Percentiles rank a stretch among this genome's conserved stretches.
Evolutionary conservation across 2,329 filamentous ascomycete genomes (phyloP).

Genomic region (Leptographium galeiforme): DNA sequence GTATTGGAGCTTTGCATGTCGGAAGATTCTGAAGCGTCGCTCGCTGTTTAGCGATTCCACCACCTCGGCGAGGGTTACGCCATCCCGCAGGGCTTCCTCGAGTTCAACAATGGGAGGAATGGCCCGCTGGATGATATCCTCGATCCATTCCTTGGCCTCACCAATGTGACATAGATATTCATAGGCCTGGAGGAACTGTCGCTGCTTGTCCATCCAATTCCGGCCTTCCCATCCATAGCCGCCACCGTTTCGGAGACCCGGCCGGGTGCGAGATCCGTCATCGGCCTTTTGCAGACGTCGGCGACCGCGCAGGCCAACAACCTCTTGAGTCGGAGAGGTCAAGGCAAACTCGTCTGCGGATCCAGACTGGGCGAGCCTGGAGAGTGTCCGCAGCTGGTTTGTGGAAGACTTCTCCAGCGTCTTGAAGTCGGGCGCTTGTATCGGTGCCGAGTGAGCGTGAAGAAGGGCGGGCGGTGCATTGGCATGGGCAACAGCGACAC

Average conservation of each 20-base stretch:
- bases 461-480: conserved; percentile 22
- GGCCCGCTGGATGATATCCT: conserved; percentile 69
- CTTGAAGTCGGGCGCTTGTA: conserved; percentile 62
- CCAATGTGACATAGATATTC: conserved; percentile 98
- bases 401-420: conserved; percentile 80
- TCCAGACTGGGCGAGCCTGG: conserved; percentile 63
- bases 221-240: conserved; percentile 64
- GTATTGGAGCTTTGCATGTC: conserved; percentile 72
- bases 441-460: conserved; percentile 27
- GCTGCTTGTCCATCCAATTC: conserved; percentile 98
- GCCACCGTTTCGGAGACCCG: conserved; percentile 27
- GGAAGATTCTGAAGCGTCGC: conserved; percentile 68
- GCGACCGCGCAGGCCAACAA: conserved; percentile 74
- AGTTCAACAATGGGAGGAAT: conserved; percentile 89
- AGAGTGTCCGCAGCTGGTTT: conserved; percentile 75
- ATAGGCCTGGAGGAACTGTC: conserved; percentile 91
- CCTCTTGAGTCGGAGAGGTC: conserved; percentile 65
- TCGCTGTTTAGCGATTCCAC: conserved; percentile 79
- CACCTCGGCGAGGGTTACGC: conserved; percentile 86
- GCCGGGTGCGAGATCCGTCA: conserved; percentile 32
- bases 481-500: conserved; percentile 17
- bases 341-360: conserved; percentile 71
- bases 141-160: conserved; percentile 98
- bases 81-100: conserved; percentile 83
- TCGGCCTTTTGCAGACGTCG: conserved; percentile 65